Evolutionary conservation across 1,284 basidiomycete genomes (phyloP).

Genomic region (Cutaneotrichosporon sp.): DNA sequence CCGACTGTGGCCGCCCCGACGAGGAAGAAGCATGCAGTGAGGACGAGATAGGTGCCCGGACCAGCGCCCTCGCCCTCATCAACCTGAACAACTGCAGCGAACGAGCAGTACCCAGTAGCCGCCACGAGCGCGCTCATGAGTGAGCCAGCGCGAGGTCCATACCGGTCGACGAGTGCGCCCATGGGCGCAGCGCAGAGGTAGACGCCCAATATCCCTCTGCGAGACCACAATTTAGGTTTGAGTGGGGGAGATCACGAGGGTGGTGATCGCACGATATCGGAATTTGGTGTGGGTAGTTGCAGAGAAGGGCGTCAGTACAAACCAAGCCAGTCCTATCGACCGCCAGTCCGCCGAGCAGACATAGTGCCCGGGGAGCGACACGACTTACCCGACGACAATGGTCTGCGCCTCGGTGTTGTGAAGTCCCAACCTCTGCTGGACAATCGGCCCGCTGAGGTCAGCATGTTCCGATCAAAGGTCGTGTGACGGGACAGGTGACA

Average conservation of each 20-base stretch:
- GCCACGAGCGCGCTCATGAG: slow-evolving; percentile 44
- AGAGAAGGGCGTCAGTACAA: not conserved
- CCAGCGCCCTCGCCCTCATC: slow-evolving; percentile 1
- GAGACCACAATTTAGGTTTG: not conserved
- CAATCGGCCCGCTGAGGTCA: slow-evolving; percentile 45
- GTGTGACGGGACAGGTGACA: not conserved
- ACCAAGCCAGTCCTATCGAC: not conserved
- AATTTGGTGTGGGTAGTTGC: not conserved
- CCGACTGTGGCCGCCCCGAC: slow-evolving; percentile 52
- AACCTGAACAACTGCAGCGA: slow-evolving; percentile 37
- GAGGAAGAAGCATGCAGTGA: slow-evolving; percentile 45
- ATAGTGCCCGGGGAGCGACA: not conserved
- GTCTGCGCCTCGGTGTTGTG: slow-evolving; percentile 46
- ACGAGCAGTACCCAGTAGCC: slow-evolving; percentile 46
- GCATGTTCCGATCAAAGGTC: not conserved
- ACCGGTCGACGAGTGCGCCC: slow-evolving; percentile 47
- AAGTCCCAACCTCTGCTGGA: slow-evolving; percentile 38
- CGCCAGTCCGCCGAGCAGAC: not conserved
- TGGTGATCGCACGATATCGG: too few relatives aligned
- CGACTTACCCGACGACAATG: slow-evolving; percentile 49
- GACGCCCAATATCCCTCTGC: slow-evolving; percentile 51
- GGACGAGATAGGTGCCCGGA: slow-evolving; percentile 32
- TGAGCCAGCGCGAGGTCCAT: slow-evolving; percentile 49
- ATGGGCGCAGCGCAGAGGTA: slow-evolving; percentile 53
- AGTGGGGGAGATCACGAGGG: not conserved